Evolutionary conservation across 2,329 filamentous ascomycete species (phyloP).

Genomic region (Aspergillus fischeri): DNA sequence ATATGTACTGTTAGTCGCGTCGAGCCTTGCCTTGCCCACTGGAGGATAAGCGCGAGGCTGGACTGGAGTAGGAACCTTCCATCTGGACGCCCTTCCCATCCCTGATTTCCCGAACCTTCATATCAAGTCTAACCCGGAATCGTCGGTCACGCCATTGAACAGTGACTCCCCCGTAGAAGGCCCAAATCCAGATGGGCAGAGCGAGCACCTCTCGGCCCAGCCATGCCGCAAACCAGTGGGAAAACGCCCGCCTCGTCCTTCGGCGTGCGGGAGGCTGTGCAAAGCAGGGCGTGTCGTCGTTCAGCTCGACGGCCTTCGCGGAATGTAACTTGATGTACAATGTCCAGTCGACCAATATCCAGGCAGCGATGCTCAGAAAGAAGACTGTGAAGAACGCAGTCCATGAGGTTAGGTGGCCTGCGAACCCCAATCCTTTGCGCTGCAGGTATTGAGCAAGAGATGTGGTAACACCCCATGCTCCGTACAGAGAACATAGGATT

Average conservation of each 20-base stretch:
- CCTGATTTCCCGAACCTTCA: constrained; percentile 65
- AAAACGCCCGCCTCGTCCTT: constrained; percentile 53
- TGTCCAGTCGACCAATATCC: constrained; percentile 72
- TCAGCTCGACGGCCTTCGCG: constrained; percentile 64
- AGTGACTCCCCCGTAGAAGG: constrained; percentile 80
- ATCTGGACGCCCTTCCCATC: constrained; percentile 4
- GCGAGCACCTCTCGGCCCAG: constrained; percentile 76
- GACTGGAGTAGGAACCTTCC: constrained; percentile 22
- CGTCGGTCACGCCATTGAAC: constrained; percentile 81
- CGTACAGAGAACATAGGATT: constrained; percentile 75
- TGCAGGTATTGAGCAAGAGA: constrained; percentile 57
- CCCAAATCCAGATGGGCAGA: constrained; percentile 84
- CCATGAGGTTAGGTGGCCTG: constrained; percentile 62
- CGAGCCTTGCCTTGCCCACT: constrained; percentile 3
- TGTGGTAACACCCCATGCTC: constrained; percentile 73
- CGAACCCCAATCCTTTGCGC: constrained; percentile 34
- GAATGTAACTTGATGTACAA: constrained; percentile 73
- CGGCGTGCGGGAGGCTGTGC: constrained; percentile 50
- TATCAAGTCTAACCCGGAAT: constrained; percentile 79
- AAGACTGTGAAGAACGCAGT: constrained; percentile 61
- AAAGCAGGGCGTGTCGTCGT: constrained; percentile 71
- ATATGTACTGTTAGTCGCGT: constrained; percentile 4
- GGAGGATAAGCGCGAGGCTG: not conserved
- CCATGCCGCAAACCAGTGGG: constrained; percentile 78
- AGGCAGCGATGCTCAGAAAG: constrained; percentile 59